Evolutionary conservation across 164 flowering plant species (phyloP).

Genomic region (Annona cherimola): DNA sequence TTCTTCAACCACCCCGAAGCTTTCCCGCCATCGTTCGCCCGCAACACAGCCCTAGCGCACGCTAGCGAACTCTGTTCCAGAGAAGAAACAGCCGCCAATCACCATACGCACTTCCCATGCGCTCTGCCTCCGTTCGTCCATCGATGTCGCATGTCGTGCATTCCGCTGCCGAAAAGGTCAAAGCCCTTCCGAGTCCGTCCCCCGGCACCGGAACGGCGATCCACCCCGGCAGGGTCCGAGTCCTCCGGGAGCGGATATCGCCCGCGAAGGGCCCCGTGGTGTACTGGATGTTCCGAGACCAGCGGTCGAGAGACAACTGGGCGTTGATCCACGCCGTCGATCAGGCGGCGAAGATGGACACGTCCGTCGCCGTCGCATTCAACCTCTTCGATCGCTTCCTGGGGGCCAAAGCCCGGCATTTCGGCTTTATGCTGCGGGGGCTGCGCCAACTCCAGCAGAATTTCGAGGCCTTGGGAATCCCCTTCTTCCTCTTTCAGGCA

Average conservation of each 20-base stretch:
- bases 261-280: constrained; percentile 66
- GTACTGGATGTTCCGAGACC: constrained; percentile 99
- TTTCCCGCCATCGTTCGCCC: too few species aligned
- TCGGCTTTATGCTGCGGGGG: constrained; percentile 91
- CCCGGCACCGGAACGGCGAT: constrained; percentile 11
- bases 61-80: not conserved
- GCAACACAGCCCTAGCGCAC: not conserved
- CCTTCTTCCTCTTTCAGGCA: constrained; percentile 78
- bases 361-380: constrained; percentile 76
- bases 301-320: constrained; percentile 86
- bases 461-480: constrained; percentile 48
- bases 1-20: too few species aligned
- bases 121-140: not conserved
- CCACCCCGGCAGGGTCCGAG: constrained; percentile 61
- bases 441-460: constrained; percentile 42
- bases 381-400: constrained; percentile 74
- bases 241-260: constrained; percentile 44
- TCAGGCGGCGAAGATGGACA: constrained; percentile 61
- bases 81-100: not conserved
- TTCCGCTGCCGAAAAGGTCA: not conserved
- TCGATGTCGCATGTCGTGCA: not conserved
- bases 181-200: not conserved
- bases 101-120: not conserved
- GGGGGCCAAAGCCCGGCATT: constrained; percentile 82
- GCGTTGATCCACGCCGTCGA: constrained; percentile 88